A percentile compares a stretch with the other conserved stretches of the same genome.
These are phyloP conservation scores for Actinomucor elegans DNA, from an alignment of 371 early-diverging fungal genomes.

Conservation along the genomic window DNA sequence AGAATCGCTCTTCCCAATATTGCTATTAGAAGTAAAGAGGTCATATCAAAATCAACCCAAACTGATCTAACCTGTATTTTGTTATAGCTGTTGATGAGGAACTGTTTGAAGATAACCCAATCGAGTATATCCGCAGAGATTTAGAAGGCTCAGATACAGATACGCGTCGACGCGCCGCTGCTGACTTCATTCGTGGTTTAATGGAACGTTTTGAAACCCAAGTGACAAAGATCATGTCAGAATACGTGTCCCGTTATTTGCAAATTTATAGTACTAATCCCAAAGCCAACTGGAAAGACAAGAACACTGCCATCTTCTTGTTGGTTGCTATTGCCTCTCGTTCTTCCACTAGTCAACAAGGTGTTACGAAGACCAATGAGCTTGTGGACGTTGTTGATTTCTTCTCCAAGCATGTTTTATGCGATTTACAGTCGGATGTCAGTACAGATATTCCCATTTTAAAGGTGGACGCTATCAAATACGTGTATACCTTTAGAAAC, in stretches of 20 bases:
- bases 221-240: conserved; percentile 79
- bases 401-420: conserved; percentile 79
- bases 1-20: conserved; percentile 94
- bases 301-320: conserved; percentile 93
- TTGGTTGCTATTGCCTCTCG: conserved; percentile 85
- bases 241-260: conserved; percentile 75
- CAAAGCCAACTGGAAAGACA: conserved; percentile 87
- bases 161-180: conserved; percentile 89
- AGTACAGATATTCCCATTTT: conserved; percentile 81
- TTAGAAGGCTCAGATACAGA: conserved; percentile 92
- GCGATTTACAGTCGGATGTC: conserved; percentile 76
- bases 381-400: conserved; percentile 82
- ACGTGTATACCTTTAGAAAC: conserved; percentile 87
- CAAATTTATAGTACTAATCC: conserved; percentile 73
- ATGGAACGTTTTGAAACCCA: conserved; percentile 82
- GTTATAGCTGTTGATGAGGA: conserved; percentile 84
- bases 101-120: conserved; percentile 94
- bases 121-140: conserved; percentile 91
- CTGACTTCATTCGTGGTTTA: conserved; percentile 91
- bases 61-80: not conserved
- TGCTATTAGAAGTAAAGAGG: conserved; percentile 65
- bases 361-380: conserved; percentile 79
- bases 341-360: conserved; percentile 62
- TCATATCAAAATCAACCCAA: too few species aligned
- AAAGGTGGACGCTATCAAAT: conserved; percentile 93